Evolutionary conservation across 441 rosid genomes (phyloP), one percentile per base, ranked within the genome.

Genomic region (Daphne laureola): DNA sequence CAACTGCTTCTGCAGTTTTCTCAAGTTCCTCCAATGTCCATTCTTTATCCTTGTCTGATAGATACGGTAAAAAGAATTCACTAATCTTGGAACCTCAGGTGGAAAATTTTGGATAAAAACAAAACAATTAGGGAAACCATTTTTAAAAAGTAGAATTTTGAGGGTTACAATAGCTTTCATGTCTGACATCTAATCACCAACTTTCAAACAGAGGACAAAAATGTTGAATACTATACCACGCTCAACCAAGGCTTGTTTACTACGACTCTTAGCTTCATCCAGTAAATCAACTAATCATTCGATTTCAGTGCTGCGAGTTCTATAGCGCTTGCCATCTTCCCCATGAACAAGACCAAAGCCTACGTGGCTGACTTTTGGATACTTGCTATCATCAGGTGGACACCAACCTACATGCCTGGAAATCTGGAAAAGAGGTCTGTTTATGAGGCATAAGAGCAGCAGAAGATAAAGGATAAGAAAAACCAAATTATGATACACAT

Each of bases 301-400:
- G 42, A 92, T 96, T 64, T 92, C 96, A 52, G 88, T 50, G 63
- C 66, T 55, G 7, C 97, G 90, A 58, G 94, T 89, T 67, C 96
- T 76, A 71, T 89, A 84, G 16, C 92, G 82, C 70, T 92, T 92
- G 25, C 86, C 84, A 73, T 89, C 98, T 21, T 83, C 96, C 61
- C 98, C 97, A 44, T 72, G 78, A 67, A 89, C 96, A 66, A 89
- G 86, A 49, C 97, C 96, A 76, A 92, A 89, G 49, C 86, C 82
- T 48, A 92, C 96, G 71, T 89, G 98, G 72, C 62, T 83, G 59
- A 64, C 67, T 73, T 74, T 84, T 31, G 95, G 96, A 55, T 74
- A 89, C 17, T 53, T 27, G 31, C 61, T 64, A 55, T 68, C 82
- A 63, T 61, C 69, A 12, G 69, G 55, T 21, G 95, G 95, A 62